Conservation (phyloP, 2,329 filamentous ascomycete species). For the Fusarium sp. region DNA sequence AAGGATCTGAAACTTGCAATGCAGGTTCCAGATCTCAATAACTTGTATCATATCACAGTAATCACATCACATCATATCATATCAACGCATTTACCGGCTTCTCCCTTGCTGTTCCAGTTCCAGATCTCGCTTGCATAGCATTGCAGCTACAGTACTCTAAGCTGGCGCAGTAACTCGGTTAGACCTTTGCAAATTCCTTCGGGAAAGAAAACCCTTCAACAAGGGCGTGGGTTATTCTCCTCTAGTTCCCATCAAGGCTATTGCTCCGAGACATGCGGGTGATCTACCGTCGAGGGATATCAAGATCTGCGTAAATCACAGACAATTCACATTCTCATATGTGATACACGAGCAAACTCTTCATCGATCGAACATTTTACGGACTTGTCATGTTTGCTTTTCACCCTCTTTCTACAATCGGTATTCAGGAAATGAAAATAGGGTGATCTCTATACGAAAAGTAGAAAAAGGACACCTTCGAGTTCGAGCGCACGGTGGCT, state of each 20-base stretch:
- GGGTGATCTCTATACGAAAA: neutral
- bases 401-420: neutral
- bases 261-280: slow-evolving; percentile 28
- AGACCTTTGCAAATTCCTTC: neutral
- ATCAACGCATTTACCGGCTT: neutral
- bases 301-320: slow-evolving; percentile 28
- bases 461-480: neutral
- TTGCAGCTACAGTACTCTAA: neutral
- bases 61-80: neutral
- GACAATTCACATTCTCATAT: slow-evolving; percentile 33
- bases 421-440: slow-evolving; percentile 6
- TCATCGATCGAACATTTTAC: slow-evolving; percentile 1
- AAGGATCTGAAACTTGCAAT: neutral
- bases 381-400: slow-evolving; percentile 3
- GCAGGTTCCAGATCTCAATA: slow-evolving; percentile 2
- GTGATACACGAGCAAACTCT: neutral
- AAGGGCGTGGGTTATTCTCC: neutral
- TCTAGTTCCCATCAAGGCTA: slow-evolving; percentile 6
- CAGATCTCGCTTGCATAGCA: neutral
- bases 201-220: slow-evolving; percentile 2
- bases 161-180: neutral
- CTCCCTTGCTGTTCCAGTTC: slow-evolving; percentile 16
- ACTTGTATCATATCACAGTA: neutral
- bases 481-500: neutral
- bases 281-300: slow-evolving; percentile 28